Evolutionary conservation across 352 stramenopile species (phyloP), one percentile per base, ranked within the genome.

Genomic region (Pythium dissotocum): DNA sequence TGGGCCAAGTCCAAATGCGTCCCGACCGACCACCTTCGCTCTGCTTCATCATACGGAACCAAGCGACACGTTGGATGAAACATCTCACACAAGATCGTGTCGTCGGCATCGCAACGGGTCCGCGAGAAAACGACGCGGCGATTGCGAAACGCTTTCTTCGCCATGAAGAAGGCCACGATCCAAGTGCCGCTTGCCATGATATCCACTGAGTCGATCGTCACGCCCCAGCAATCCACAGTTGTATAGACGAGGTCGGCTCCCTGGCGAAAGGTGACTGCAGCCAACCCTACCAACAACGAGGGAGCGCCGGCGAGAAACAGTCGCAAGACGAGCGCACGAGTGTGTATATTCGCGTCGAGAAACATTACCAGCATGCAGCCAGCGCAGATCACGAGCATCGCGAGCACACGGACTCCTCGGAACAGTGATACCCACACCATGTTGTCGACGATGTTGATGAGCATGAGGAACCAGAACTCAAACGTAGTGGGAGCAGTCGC

Each of bases 381-480:
- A 6, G 13, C 33, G 8, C 46, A 48, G 49, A 49, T 49, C 0
- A 60, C 4, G 2, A 57, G 1, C 16, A 42, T 48, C 2, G 55
- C 26, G 21, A 61, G 2, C 18, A 49, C 32, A 0, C 64, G 64
- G 13, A 65, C 24, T n/a, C 65, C 64, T 10, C 16, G 18, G 13
- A 64, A 53, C 33, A 70, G 18, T 10, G 18, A 24, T 4, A 16
- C 21, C 46, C 48, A 58, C 12, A 65, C 16, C 13, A 55, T 30
- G 36, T 46, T 63, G 48, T 54, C 32, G 35, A 44, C 38, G 18
- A 24, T 16, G 56, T 58, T 69, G 63, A 63, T 46, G 55, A 59
- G 6, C 46, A 69, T 21, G n/a, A 69, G 33, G 32, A 69, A 69
- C 63, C 63, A 69, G 35, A 63, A 69, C 42, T 69, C 63, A 21